Conservation (phyloP, 2,329 filamentous ascomycete species). For the Scedosporium dehoogii region DNA sequence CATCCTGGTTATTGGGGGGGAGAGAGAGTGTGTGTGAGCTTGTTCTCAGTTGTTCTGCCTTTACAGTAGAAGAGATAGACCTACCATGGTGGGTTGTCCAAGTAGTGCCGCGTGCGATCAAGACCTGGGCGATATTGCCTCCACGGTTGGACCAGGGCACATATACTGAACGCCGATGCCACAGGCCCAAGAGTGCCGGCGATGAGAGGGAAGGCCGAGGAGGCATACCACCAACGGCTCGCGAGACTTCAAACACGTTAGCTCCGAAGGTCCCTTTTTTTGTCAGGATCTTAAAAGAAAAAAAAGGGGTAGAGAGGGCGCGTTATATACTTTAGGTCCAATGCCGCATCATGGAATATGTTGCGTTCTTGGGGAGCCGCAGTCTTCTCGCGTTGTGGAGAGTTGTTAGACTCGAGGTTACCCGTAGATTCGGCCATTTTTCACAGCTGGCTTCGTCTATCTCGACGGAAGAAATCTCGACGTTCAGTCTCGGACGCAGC, state of each 20-base stretch:
- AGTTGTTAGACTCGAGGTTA: no score
- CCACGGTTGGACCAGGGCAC: conserved; percentile 75
- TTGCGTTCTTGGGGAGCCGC: no score
- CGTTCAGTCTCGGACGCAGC: no score
- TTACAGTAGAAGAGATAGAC: background rate
- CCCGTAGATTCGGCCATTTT: no score
- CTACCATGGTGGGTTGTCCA: conserved; percentile 63
- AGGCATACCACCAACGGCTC: conserved; percentile 57
- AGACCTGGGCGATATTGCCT: conserved; percentile 44
- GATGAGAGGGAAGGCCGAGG: conserved; percentile 62
- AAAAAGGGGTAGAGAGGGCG: no score
- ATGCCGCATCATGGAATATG: no score
- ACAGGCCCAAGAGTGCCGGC: conserved; percentile 78
- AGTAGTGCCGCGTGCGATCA: conserved; percentile 31
- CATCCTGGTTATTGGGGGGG: conserved; percentile 39
- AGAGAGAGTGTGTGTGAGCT: background rate
- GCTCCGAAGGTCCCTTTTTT: background rate
- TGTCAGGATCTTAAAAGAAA: no score
- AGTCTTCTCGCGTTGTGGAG: no score
- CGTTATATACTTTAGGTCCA: no score
- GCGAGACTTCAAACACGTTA: background rate
- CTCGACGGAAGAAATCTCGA: no score
- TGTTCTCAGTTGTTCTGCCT: background rate
- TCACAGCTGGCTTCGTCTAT: no score
- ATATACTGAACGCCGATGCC: conserved; percentile 80